These are phyloP conservation scores for Epichloe gansuensis DNA, from an alignment of 2,329 filamentous ascomycete species.

Conservation along the genomic window DNA sequence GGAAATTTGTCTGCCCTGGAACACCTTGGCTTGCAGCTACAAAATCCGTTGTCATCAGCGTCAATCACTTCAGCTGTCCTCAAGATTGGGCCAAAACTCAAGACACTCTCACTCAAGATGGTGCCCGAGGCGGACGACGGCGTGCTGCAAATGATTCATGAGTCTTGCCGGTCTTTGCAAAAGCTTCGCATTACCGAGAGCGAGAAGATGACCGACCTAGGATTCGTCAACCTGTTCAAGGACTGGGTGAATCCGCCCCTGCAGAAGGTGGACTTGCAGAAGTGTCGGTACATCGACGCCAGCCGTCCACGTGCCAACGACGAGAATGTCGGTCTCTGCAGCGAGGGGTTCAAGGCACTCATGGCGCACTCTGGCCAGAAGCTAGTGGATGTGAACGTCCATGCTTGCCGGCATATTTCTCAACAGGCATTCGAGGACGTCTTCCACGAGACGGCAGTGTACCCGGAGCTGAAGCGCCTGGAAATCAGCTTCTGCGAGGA, in stretches of 20 bases:
- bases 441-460: slow-evolving; percentile 48
- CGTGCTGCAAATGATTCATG: slow-evolving; percentile 58
- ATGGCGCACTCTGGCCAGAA: slow-evolving; percentile 68
- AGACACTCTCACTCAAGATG: slow-evolving; percentile 63
- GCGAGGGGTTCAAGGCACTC: slow-evolving; percentile 61
- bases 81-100: slow-evolving; percentile 50
- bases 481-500: slow-evolving; percentile 67
- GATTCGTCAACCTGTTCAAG: slow-evolving; percentile 59
- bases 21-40: slow-evolving; percentile 62
- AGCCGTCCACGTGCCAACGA: slow-evolving; percentile 52
- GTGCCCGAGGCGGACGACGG: slow-evolving; percentile 55
- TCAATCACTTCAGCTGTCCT: slow-evolving; percentile 48
- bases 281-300: slow-evolving; percentile 66
- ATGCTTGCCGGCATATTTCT: slow-evolving; percentile 72
- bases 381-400: slow-evolving; percentile 60
- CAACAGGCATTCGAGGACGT: slow-evolving; percentile 58
- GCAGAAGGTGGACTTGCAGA: slow-evolving; percentile 58
- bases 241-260: slow-evolving; percentile 65
- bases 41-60: slow-evolving; percentile 40
- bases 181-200: slow-evolving; percentile 79
- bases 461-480: slow-evolving; percentile 55
- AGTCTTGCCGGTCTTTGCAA: slow-evolving; percentile 49
- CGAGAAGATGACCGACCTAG: slow-evolving; percentile 60
- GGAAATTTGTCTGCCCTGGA: slow-evolving; percentile 49
- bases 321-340: slow-evolving; percentile 58